Evolutionary conservation across 176 grass and related monocot genomes (phyloP).

Genomic region (Poa annua): DNA sequence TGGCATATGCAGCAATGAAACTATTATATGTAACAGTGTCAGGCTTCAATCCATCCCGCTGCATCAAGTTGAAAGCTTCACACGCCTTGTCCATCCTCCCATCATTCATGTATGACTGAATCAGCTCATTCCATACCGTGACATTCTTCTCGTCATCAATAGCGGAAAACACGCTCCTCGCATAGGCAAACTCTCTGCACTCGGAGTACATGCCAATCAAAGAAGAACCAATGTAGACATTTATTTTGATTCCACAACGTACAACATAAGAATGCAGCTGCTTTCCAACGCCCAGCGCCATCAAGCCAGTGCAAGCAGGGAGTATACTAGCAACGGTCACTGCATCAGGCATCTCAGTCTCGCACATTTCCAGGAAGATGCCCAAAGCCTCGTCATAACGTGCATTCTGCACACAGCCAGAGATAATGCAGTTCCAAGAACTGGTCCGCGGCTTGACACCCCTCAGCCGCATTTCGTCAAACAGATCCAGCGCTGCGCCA

Average conservation of each 20-base stretch:
- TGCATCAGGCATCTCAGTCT: conserved; percentile 48
- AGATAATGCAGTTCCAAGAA: conserved; percentile 80
- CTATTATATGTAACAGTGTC: conserved; percentile 64
- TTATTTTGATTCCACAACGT: conserved; percentile 50
- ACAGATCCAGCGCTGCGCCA: conserved; percentile 46
- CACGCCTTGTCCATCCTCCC: conserved; percentile 56
- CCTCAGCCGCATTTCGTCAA: conserved; percentile 56
- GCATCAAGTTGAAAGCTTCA: conserved; percentile 57
- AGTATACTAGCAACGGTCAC: conserved; percentile 72
- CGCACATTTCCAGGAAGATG: conserved; percentile 61
- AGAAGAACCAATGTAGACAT: conserved; percentile 66
- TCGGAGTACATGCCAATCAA: conserved; percentile 66
- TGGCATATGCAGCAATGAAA: conserved; percentile 71
- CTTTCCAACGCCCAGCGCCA: conserved; percentile 52
- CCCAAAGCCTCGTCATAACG: conserved; percentile 48
- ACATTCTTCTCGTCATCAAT: conserved; percentile 54
- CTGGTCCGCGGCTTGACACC: conserved; percentile 52
- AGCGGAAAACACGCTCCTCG: conserved; percentile 49
- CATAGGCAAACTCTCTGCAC: conserved; percentile 56
- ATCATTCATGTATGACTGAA: conserved; percentile 57
- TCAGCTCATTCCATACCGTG: conserved; percentile 70
- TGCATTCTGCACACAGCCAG: conserved; percentile 66
- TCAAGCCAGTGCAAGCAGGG: conserved; percentile 58
- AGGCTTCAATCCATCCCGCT: conserved; percentile 55
- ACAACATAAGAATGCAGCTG: conserved; percentile 63